Evolutionary conservation across 2,329 filamentous ascomycete genomes (phyloP).

Genomic region (Fusarium heterosporum): DNA sequence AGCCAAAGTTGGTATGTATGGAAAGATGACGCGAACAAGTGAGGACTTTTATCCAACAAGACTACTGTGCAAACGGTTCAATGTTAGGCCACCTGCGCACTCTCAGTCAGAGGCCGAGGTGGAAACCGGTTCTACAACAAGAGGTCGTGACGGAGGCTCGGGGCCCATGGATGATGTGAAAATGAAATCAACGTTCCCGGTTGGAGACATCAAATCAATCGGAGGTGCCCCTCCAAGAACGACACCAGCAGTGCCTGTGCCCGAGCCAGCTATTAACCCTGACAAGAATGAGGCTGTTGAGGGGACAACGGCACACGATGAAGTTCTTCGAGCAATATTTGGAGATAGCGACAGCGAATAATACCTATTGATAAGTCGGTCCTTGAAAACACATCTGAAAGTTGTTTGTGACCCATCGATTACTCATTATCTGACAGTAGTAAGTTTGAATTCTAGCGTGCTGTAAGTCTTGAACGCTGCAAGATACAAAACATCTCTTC

Average conservation of each 20-base stretch:
- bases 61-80: slow-evolving; percentile 94
- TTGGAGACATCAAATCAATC: slow-evolving; percentile 30
- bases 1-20: slow-evolving; percentile 92
- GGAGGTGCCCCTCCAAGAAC: slow-evolving; percentile 16
- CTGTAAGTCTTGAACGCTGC: not conserved
- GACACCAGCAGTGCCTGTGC: slow-evolving; percentile 8
- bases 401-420: not conserved
- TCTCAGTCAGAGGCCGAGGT: slow-evolving; percentile 65
- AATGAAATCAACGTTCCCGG: slow-evolving; percentile 5
- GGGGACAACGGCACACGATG: slow-evolving; percentile 78
- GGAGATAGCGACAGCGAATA: slow-evolving; percentile 82
- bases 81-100: slow-evolving; percentile 80
- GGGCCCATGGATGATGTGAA: slow-evolving; percentile 30
- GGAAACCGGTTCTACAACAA: slow-evolving; percentile 42
- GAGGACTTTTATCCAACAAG: slow-evolving; percentile 82
- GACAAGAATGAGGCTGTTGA: slow-evolving; percentile 78
- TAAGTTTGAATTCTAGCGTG: not conserved
- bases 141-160: slow-evolving; percentile 10
- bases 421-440: not conserved
- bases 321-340: slow-evolving; percentile 93
- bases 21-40: slow-evolving; percentile 80
- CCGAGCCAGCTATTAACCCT: slow-evolving; percentile 63
- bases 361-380: not conserved
- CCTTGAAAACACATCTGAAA: not conserved
- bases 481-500: not conserved